Conservation (phyloP, 1,284 basidiomycete genomes). For the Cutaneotrichosporon mucoides region DNA sequence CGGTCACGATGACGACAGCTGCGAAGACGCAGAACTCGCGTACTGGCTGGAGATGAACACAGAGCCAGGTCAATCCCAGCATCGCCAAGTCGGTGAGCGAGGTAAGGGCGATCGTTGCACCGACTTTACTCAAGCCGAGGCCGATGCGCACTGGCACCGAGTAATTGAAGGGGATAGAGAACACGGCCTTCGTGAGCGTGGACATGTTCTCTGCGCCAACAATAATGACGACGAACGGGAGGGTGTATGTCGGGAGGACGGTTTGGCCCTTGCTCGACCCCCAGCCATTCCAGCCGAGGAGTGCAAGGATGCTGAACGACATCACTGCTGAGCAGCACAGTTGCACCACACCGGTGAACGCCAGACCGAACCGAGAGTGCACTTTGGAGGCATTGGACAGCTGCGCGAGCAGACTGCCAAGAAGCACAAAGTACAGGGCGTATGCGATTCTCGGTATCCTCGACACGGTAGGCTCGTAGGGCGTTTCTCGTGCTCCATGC, state of each 20-base stretch:
- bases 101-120: slow-evolving; percentile 86
- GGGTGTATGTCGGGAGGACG: slow-evolving; percentile 55
- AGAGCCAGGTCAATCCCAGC: slow-evolving; percentile 71
- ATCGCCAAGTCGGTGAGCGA: slow-evolving; percentile 82
- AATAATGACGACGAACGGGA: slow-evolving; percentile 92
- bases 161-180: slow-evolving; percentile 79
- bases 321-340: slow-evolving; percentile 88
- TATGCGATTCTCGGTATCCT: background rate
- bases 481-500: background rate
- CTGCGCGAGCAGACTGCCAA: slow-evolving; percentile 71
- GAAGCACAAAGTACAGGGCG: slow-evolving; percentile 72
- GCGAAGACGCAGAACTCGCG: slow-evolving; percentile 92
- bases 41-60: slow-evolving; percentile 70
- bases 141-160: slow-evolving; percentile 91
- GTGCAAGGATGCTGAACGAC: slow-evolving; percentile 67
- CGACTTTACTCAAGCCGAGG: slow-evolving; percentile 78
- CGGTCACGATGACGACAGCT: slow-evolving; percentile 86
- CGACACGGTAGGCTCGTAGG: background rate
- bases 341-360: slow-evolving; percentile 88
- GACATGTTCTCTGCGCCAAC: slow-evolving; percentile 98
- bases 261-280: slow-evolving; percentile 33
- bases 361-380: slow-evolving; percentile 85
- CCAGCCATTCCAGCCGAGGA: slow-evolving; percentile 46
- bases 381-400: slow-evolving; percentile 76
- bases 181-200: slow-evolving; percentile 82